These are phyloP conservation scores for Solioccasus polychromus DNA, from an alignment of 768 basidiomycete genomes.

Conservation along the genomic window DNA sequence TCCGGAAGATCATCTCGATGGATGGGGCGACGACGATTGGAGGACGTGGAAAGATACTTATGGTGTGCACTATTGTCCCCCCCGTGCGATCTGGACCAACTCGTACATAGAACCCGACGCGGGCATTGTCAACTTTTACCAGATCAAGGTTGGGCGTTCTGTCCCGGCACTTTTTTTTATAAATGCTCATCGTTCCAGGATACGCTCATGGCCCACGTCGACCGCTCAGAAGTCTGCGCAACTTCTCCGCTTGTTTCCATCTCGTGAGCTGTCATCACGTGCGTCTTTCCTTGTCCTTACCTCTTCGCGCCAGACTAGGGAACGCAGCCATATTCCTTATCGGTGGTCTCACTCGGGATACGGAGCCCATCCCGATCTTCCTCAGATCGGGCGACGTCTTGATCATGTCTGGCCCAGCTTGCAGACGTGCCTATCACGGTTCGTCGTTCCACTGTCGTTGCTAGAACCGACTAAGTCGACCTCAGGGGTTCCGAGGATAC, in stretches of 20 bases:
- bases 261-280: constrained; percentile 54
- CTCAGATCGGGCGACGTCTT: constrained; percentile 89
- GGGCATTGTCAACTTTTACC: constrained; percentile 96
- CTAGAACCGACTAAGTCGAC: not conserved
- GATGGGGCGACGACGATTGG: constrained; percentile 67
- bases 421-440: constrained; percentile 93
- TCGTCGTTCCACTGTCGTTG: constrained; percentile 17
- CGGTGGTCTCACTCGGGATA: constrained; percentile 77
- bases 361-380: constrained; percentile 74
- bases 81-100: not conserved
- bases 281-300: not conserved
- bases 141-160: constrained; percentile 70
- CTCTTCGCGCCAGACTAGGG: constrained; percentile 64
- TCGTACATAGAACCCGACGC: constrained; percentile 77
- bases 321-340: constrained; percentile 89
- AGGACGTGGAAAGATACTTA: constrained; percentile 74
- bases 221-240: constrained; percentile 91
- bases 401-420: constrained; percentile 87
- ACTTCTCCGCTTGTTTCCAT: constrained; percentile 92
- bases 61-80: constrained; percentile 42
- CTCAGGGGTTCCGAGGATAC: constrained; percentile 80
- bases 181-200: constrained; percentile 41
- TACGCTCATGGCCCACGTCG: constrained; percentile 96
- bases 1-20: constrained; percentile 31
- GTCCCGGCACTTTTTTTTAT: not conserved